These are phyloP conservation scores for Cryomyces minteri DNA, from an alignment of 495 filamentous ascomycete genomes.

Conservation along the genomic window DNA sequence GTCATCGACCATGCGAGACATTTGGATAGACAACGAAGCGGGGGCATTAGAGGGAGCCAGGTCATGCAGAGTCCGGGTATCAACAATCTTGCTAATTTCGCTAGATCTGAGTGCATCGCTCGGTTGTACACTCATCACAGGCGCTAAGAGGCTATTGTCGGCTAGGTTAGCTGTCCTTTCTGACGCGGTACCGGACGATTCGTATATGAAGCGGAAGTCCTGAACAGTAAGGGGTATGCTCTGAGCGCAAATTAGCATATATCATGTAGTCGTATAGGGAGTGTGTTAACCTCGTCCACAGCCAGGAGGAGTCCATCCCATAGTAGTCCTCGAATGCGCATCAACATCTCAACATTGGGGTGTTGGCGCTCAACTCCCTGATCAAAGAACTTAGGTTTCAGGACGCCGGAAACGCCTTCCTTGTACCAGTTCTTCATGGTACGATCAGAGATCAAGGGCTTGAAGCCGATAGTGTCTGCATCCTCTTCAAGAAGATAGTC, in stretches of 20 bases:
- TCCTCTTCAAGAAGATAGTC: slow-evolving; percentile 66
- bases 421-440: slow-evolving; percentile 31
- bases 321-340: slow-evolving; percentile 47
- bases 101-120: slow-evolving; percentile 2
- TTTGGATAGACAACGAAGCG: neutral
- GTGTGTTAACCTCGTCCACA: slow-evolving; percentile 27
- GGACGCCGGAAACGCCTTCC: slow-evolving; percentile 10
- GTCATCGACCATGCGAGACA: slow-evolving; percentile 40
- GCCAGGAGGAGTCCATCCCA: slow-evolving; percentile 43
- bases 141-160: neutral
- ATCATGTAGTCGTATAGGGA: slow-evolving; percentile 2
- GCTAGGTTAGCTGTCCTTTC: neutral
- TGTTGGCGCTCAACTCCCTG: slow-evolving; percentile 35
- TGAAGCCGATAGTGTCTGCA: slow-evolving; percentile 55
- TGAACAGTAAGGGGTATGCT: neutral
- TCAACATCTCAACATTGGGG: slow-evolving; percentile 52
- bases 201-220: neutral
- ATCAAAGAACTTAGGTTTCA: slow-evolving; percentile 39
- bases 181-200: neutral
- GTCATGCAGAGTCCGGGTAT: neutral
- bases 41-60: neutral
- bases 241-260: neutral
- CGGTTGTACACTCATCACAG: neutral
- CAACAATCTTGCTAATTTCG: neutral
- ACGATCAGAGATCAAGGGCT: slow-evolving; percentile 36